Evolutionary conservation across 371 early-diverging fungal genomes (phyloP).

Genomic region (Mortierella sp.): DNA sequence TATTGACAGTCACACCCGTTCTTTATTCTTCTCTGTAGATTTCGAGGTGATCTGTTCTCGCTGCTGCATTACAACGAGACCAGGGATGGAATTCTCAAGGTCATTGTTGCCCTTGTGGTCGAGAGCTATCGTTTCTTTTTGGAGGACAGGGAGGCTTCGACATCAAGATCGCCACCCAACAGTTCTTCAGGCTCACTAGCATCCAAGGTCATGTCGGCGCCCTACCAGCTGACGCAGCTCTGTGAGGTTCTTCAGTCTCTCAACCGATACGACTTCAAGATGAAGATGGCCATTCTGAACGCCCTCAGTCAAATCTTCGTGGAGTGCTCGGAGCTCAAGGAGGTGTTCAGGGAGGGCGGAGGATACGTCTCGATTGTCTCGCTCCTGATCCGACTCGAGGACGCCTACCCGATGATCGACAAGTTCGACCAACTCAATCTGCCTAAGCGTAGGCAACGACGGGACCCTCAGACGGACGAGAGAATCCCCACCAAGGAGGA

Average conservation of each 20-base stretch:
- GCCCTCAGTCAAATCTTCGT: slow-evolving; percentile 67
- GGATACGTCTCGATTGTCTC: slow-evolving; percentile 77
- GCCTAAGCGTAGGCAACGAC: slow-evolving; percentile 42
- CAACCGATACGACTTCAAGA: slow-evolving; percentile 68
- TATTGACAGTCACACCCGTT: not conserved
- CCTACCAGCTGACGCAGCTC: slow-evolving; percentile 66
- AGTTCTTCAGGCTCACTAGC: slow-evolving; percentile 22
- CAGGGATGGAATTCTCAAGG: slow-evolving; percentile 63
- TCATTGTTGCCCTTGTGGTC: slow-evolving; percentile 69
- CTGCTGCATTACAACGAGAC: slow-evolving; percentile 68
- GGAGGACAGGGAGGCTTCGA: slow-evolving; percentile 48
- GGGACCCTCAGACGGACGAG: slow-evolving; percentile 47
- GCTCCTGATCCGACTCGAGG: slow-evolving; percentile 73
- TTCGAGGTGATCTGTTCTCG: slow-evolving; percentile 69
- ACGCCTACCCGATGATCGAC: slow-evolving; percentile 61
- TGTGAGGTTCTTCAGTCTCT: slow-evolving; percentile 74
- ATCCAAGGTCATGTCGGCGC: slow-evolving; percentile 46
- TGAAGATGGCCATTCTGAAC: slow-evolving; percentile 68
- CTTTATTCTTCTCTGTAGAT: slow-evolving; percentile 32
- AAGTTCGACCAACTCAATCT: slow-evolving; percentile 35
- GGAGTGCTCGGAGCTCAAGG: slow-evolving; percentile 62
- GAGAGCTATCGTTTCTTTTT: slow-evolving; percentile 55
- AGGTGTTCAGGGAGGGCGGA: slow-evolving; percentile 72
- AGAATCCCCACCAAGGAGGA: slow-evolving; percentile 50
- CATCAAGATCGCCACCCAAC: slow-evolving; percentile 24